Base-by-base conservation (phyloP, 2,329 filamentous ascomycete genomes). In the Fusarium devonianum region DNA sequence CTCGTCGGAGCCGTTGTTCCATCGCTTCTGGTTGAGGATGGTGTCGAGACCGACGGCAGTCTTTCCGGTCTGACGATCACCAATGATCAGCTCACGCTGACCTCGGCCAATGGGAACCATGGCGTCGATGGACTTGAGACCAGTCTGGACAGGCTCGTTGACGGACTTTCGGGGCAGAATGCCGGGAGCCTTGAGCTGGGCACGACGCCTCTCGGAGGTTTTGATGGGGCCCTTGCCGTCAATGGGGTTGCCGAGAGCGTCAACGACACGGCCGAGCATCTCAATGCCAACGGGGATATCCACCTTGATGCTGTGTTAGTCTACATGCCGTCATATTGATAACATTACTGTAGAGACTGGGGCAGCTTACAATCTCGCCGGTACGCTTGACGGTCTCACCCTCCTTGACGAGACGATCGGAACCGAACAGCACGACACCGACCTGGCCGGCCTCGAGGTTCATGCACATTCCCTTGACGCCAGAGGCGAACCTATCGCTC, bases 381-480 rank as follows among this genome's bases (percentile, higher is more conserved):
- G 94, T 99, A 88, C 94, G 93, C 89, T 96, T 97, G 80, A 99
- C 94, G 66, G 90, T 93, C 86, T 99, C 93, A 75, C 94, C 94
- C 82, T 99, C 94, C 85, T 91, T 94, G 87, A 99, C 94, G 71
- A 97, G 86, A 92, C 94, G 92, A 83, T 99, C 94, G 74, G 94
- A 97, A 88, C 94, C 94, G 86, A 99, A 99, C 74, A 99, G 86
- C 86, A 99, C 94, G 73, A 99, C 92, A 96, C 94, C 94, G 82
- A 99, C 94, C 82, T 97, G 94, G 78, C 94, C 94, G 79, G 94
- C 94, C 84, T 99, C 94, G 81, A 99, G 88, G 90, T 99, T 99
- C 93, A 99, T 97, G 90, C 93, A 97, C 94, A 99, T 99, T 79
- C 94, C 94, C 88, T 97, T 97, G 80, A 97, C 94, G 78, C 94